Conservation (phyloP, 1,284 basidiomycete genomes). For the Microbotryum lychnidis-dioicae region DNA sequence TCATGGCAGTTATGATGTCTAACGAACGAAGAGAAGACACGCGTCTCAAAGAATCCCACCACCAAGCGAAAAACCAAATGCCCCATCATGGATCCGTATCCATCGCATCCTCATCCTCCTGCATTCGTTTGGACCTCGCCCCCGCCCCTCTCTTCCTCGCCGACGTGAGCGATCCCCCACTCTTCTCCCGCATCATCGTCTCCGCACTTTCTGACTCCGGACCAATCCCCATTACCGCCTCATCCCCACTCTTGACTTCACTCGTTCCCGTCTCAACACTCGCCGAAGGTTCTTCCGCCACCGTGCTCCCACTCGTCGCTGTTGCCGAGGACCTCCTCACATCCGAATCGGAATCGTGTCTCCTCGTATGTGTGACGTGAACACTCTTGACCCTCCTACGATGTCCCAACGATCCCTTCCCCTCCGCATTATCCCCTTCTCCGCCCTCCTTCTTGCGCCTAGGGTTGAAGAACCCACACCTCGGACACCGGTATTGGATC, state of each 20-base stretch:
- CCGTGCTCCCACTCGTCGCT: no score
- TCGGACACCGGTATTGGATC: slow-evolving; percentile 68
- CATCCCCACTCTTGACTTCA: not conserved
- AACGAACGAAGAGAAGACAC: no score
- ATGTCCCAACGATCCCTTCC: no score
- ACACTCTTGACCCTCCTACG: no score
- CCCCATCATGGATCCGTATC: slow-evolving; percentile 10
- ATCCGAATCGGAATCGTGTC: no score
- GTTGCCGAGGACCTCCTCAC: no score
- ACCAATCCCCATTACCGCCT: not conserved
- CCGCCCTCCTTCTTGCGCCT: slow-evolving; percentile 35
- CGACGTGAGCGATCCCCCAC: not conserved
- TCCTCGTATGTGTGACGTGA: no score
- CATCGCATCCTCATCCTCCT: slow-evolving; percentile 13
- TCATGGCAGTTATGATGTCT: no score
- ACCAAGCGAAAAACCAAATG: no score
- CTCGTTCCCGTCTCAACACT: not conserved
- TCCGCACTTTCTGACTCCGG: not conserved
- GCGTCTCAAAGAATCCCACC: no score
- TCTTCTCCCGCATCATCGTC: slow-evolving; percentile 4
- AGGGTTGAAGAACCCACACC: slow-evolving; percentile 64
- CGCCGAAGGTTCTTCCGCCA: not conserved
- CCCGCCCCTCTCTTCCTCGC: not conserved
- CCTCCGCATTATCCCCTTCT: not conserved
- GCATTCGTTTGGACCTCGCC: not conserved